A percentile compares a stretch with the other conserved stretches of the same genome.
phyloP scores from a whole-genome alignment of 179 eudicot species.

The Carnegiea gigantea region DNA sequence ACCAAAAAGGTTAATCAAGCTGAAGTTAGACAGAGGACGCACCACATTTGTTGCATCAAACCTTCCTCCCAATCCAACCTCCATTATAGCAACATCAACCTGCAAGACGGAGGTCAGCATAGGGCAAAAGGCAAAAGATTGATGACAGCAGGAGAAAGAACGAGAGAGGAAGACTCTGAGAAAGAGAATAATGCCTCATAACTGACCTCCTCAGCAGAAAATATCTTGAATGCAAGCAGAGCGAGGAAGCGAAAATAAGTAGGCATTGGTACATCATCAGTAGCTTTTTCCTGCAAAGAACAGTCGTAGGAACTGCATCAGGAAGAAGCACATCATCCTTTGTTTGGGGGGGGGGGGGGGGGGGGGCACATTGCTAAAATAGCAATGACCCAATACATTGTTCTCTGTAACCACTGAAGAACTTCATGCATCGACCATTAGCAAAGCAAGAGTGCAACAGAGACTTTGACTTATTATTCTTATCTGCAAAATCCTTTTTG shows the following conservation, averaged over 20 bases:
- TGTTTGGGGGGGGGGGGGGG: neutral
- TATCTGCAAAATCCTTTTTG: neutral
- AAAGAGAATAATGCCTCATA: neutral
- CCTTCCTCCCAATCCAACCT: slow-evolving; percentile 98
- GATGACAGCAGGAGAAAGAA: neutral
- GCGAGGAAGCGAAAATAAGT: slow-evolving; percentile 94
- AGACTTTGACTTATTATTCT: neutral
- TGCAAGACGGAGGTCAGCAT: slow-evolving; percentile 23
- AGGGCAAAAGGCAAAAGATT: neutral
- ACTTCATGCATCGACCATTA: neutral
- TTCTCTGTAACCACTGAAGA: neutral
- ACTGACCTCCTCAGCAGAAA: slow-evolving; percentile 79
- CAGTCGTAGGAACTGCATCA: slow-evolving; percentile 23
- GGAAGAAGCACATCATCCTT: neutral
- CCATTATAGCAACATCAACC: slow-evolving; percentile 97
- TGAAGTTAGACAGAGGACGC: slow-evolving; percentile 23
- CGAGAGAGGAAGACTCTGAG: neutral
- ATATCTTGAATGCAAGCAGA: slow-evolving; percentile 95
- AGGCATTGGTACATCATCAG: slow-evolving; percentile 87
- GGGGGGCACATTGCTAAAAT: neutral
- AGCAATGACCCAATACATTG: neutral
- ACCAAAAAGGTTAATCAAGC: neutral
- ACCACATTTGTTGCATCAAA: slow-evolving; percentile 99
- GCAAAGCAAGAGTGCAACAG: neutral
- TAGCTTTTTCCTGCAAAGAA: slow-evolving; percentile 60